phyloP scores from a whole-genome alignment of 163 green algal genomes.

The Smithsoniella earleae region DNA sequence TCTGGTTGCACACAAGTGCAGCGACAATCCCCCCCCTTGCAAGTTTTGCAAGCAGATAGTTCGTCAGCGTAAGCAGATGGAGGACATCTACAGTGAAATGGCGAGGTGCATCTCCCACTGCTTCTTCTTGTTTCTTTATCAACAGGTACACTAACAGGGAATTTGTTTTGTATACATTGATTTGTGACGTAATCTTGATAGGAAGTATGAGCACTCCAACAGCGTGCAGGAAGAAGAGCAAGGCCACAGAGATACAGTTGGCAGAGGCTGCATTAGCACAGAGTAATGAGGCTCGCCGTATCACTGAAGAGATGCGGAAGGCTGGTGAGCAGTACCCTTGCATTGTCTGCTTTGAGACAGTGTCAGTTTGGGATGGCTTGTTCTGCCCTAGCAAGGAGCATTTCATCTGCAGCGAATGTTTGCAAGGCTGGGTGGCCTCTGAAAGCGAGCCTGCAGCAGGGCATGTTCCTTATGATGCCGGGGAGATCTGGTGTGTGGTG shows the following conservation, averaged over 20 bases:
- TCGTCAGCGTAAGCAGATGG: background rate
- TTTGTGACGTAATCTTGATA: no score
- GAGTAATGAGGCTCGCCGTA: background rate
- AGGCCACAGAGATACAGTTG: background rate
- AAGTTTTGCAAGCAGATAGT: background rate
- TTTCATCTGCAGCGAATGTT: constrained; percentile 13
- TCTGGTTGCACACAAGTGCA: background rate
- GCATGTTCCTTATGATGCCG: background rate
- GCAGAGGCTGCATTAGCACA: background rate
- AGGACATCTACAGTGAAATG: no score
- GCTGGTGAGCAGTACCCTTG: background rate
- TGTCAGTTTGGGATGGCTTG: background rate
- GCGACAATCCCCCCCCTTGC: background rate
- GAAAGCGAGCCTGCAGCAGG: background rate
- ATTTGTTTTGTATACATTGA: no score
- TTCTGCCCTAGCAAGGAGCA: background rate
- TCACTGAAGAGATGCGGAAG: background rate
- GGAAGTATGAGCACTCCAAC: no score
- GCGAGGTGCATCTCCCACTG: no score
- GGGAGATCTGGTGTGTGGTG: background rate
- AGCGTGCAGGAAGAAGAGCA: background rate
- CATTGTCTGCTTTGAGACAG: background rate
- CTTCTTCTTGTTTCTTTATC: no score
- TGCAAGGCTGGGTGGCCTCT: background rate
- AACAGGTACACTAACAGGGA: no score